These are phyloP conservation scores for Vairimorpha ceranae DNA, from an alignment of 371 early-diverging fungal species.

Conservation along the genomic window DNA sequence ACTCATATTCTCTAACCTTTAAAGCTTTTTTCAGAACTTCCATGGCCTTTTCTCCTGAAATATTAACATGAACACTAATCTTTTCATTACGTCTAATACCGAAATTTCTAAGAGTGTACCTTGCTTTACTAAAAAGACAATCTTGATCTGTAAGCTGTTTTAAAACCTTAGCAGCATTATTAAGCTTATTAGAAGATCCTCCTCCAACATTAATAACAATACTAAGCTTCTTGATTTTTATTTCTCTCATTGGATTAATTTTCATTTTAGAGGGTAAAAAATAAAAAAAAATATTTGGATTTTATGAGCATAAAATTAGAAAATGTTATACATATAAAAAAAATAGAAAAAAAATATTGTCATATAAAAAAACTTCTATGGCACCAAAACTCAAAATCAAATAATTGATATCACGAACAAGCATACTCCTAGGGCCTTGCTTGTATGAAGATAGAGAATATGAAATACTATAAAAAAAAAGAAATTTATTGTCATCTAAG, in stretches of 20 bases:
- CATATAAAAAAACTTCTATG: too few species aligned
- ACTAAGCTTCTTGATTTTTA: slow-evolving; percentile 95
- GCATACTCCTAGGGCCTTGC: too few species aligned
- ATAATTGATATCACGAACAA: too few species aligned
- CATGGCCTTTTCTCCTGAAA: slow-evolving; percentile 85
- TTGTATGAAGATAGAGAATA: too few species aligned
- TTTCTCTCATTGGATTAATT: slow-evolving; percentile 84
- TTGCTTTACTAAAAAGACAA: slow-evolving; percentile 96
- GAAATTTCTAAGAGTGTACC: slow-evolving; percentile 98
- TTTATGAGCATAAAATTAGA: too few species aligned
- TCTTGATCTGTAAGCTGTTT: slow-evolving; percentile 98
- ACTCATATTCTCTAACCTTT: slow-evolving; percentile 99
- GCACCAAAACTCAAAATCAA: too few species aligned
- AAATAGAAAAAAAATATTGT: too few species aligned
- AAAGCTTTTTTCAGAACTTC: slow-evolving; percentile 96
- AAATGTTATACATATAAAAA: too few species aligned
- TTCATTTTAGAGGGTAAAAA: slow-evolving; percentile 10
- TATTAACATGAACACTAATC: slow-evolving; percentile 95
- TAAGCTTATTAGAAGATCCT: slow-evolving; percentile 93
- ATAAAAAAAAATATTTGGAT: too few species aligned
- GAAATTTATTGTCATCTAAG: too few species aligned
- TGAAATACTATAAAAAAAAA: too few species aligned
- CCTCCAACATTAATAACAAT: slow-evolving; percentile 94
- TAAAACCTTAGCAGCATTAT: slow-evolving; percentile 98
- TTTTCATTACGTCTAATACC: slow-evolving; percentile 99